Percentiles rank a stretch among this genome's conserved stretches.
Conservation (phyloP, 179 eudicot genomes). For the Vitellaria paradoxa region DNA sequence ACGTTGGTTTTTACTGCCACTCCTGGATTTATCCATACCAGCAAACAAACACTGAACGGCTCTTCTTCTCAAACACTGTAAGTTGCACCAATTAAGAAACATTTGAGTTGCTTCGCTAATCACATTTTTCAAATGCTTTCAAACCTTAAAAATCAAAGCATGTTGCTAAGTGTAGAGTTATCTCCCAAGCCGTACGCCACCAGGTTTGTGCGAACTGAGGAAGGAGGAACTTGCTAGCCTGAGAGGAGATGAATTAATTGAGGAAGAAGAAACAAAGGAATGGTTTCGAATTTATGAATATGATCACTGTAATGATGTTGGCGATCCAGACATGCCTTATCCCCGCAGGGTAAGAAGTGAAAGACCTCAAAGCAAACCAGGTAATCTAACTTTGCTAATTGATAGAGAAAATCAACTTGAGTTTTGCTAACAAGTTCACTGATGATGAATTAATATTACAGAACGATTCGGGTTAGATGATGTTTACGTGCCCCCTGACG, state of each 20-base stretch:
- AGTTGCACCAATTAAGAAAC: not conserved
- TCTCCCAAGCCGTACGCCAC: slow-evolving; percentile 56
- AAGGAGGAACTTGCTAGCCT: slow-evolving; percentile 43
- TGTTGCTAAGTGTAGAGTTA: slow-evolving; percentile 15
- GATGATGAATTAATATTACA: too few species aligned
- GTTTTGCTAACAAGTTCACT: too few species aligned
- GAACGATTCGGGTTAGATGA: slow-evolving; percentile 29
- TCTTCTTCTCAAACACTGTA: slow-evolving; percentile 28
- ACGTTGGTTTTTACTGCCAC: slow-evolving; percentile 23
- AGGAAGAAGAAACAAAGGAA: slow-evolving; percentile 30
- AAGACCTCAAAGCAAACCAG: slow-evolving; percentile 17
- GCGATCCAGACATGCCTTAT: slow-evolving; percentile 49
- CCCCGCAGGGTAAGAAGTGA: slow-evolving; percentile 55
- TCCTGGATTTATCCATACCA: slow-evolving; percentile 27
- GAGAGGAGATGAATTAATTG: slow-evolving; percentile 35
- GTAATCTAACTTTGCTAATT: slow-evolving; percentile 2
- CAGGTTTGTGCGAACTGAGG: slow-evolving; percentile 45
- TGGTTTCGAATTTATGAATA: slow-evolving; percentile 51
- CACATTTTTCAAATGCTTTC: too few species aligned
- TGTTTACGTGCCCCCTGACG: slow-evolving; percentile 64
- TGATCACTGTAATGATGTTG: slow-evolving; percentile 37
- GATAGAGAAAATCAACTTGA: too few species aligned
- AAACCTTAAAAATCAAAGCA: not conserved
- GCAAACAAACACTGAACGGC: slow-evolving; percentile 14
- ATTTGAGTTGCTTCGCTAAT: too few species aligned